Evolutionary conservation across 2,329 filamentous ascomycete species (phyloP), one percentile per base, ranked within the genome.

Genomic region (Cytospora piceicola): DNA sequence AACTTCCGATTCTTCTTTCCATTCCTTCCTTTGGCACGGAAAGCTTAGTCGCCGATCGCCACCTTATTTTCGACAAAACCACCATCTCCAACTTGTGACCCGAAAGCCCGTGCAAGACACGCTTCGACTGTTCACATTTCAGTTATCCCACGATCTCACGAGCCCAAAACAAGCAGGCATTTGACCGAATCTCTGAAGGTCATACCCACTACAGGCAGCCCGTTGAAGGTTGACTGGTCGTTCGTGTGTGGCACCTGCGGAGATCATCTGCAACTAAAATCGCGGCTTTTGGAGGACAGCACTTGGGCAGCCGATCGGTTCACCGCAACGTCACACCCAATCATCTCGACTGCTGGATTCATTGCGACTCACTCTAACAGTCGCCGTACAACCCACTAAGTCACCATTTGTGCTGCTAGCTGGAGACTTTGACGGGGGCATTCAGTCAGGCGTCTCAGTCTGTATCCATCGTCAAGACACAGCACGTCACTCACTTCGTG

Each of bases 211-310:
- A 32, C 36, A 22, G 42, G 20, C 7, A 46, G 2, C 17, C 39
- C 42, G 3, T 46, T 17, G 5, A 46, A 46, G 42, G 42, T 22
- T 46, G 14, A 17, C 36, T 49, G 36, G 53, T 36, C 51, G 17
- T 36, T 52, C 53, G 58, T 59, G 46, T 60, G 61, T 62, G 46
- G 58, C 65, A 64, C 55, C 58, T 63, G 54, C 22, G 39, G 56
- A 62, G 67, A 61, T 68, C 67, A 67, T 59, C 58, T 67, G 67
- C 42, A 49, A 58, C 51, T 55, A 68, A 63, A 36, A 12, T 36
- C 34, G 57, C 58, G 51, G 65, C 24, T 30, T 52, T 61, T 56
- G 55, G 32, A 61, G 39, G 30, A 29, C 30, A 60, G 20, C 49
- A 49, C 58, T 34, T 64, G 65, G 36, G 65, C 65, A 67, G 34